A percentile compares a stretch with the other conserved stretches of the same genome.
Evolutionary conservation across 2,329 filamentous ascomycete species (phyloP).

Genomic region (Colletotrichum australisinense): DNA sequence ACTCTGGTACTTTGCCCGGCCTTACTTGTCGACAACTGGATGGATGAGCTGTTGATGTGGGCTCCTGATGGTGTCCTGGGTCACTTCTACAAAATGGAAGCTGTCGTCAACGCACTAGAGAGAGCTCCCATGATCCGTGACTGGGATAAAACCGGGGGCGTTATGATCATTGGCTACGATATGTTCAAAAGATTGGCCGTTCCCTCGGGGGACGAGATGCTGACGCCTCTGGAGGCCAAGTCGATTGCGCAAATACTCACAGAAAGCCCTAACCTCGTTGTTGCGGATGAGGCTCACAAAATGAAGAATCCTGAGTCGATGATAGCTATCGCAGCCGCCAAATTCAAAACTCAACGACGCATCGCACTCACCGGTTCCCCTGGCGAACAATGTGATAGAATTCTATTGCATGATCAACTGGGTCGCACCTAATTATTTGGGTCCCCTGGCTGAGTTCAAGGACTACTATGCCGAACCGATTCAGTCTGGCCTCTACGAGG

Average conservation of each 20-base stretch:
- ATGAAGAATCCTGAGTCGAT: conserved; percentile 75
- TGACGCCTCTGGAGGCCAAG: conserved; percentile 2
- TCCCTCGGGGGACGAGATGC: conserved; percentile 43
- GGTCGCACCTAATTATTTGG: conserved; percentile 84
- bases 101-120: conserved; percentile 45
- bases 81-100: conserved; percentile 64
- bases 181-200: conserved; percentile 65
- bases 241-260: conserved; percentile 59
- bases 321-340: conserved; percentile 63
- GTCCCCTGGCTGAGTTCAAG: conserved; percentile 74
- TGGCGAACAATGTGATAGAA: conserved; percentile 86
- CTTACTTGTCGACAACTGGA: conserved; percentile 83
- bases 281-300: conserved; percentile 87
- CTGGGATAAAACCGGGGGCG: conserved; percentile 76
- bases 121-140: conserved; percentile 59
- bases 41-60: conserved; percentile 81
- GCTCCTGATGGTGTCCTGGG: conserved; percentile 67
- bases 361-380: conserved; percentile 86
- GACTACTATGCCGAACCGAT: conserved; percentile 80
- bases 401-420: conserved; percentile 91
- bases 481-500: conserved; percentile 73
- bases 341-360: conserved; percentile 75
- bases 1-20: conserved; percentile 83
- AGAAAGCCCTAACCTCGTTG: conserved; percentile 74
- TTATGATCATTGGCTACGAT: conserved; percentile 81